Base-by-base conservation (phyloP, 805 yeast genomes). In the Torulaspora gathmanii region DNA sequence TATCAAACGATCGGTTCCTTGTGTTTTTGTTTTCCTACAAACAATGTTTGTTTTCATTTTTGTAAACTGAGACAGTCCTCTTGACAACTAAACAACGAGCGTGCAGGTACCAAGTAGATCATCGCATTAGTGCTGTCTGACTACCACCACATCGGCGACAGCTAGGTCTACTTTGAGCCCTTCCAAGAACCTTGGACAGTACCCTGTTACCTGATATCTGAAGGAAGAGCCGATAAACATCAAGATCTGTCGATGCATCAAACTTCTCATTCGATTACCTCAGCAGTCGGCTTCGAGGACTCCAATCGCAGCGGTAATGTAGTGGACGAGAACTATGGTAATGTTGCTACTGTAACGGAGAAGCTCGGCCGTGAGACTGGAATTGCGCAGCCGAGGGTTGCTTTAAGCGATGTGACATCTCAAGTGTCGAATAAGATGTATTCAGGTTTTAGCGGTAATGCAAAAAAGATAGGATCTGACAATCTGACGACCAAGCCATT, bases 401-500 rank as follows among this genome's bases (percentile, higher is more conserved):
- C 64, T 6, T 46, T 64, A 23, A 51, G 63, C 29, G 68, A 64
- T 51, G 66, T 64, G n/a, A 64, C 67, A 1, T 52, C 64, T 9
- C 60, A 54, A 27, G 49, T 61, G 9, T 49, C 54, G 17, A 57
- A 56, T 40, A 55, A 54, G 33, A 36, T 42, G 36, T 42, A 49
- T 36, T 31, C 37, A 20, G 19, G 22, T 7, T 28, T 39, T 15
- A 38, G 33, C 11, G 39, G 30, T 13, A 25, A 13, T 41, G 36
- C 42, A 12, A 15, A 27, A 5, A 38, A 30, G 25, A 20, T 19
- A 10, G 8, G 42, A 19, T 13, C 30, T 13, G 47, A 42, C 8
- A 41, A 26, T 30, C 12, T 30, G 27, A 22, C 16, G 15, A 26
- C 26, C 16, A 42, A 39, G 13, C 19, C 35, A 19, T 19, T 33